A percentile compares a stretch with the other conserved stretches of the same genome.
Evolutionary conservation across 2,329 filamentous ascomycete species (phyloP).

Genomic region (Aspergillus aculeatinus): DNA sequence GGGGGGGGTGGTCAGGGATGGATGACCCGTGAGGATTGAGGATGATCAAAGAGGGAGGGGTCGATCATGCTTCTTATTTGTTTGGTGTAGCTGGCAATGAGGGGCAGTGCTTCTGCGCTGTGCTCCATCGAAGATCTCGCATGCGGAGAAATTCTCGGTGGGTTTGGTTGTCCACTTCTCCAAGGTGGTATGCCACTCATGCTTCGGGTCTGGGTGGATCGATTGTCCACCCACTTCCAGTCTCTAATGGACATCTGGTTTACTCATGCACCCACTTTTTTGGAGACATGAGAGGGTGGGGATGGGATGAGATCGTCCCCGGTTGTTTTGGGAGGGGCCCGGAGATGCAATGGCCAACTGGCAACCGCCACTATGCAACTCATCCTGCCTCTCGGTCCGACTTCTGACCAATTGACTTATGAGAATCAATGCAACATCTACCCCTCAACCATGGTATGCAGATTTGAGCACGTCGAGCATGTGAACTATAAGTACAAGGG

Average conservation of each 20-base stretch:
- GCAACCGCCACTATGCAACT: not conserved
- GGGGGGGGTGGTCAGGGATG: no score
- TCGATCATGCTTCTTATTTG: not conserved
- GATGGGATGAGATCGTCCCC: not conserved
- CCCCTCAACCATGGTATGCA: no score
- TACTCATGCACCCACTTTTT: not conserved
- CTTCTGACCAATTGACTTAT: no score
- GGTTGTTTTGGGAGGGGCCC: not conserved
- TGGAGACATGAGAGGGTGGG: not conserved
- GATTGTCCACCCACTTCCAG: not conserved
- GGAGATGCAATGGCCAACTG: not conserved
- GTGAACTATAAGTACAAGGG: no score
- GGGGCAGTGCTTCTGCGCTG: conserved; percentile 4
- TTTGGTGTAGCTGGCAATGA: not conserved
- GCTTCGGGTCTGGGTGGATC: not conserved
- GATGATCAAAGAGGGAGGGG: not conserved
- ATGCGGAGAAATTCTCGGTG: conserved; percentile 11
- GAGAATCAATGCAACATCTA: no score
- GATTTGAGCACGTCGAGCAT: no score
- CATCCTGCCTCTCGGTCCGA: not conserved
- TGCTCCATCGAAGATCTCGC: not conserved
- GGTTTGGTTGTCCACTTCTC: not conserved
- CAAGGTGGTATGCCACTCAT: not conserved
- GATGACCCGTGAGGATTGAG: not conserved
- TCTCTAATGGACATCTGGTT: no score